These are phyloP conservation scores for Talaromyces sp. DNA, from an alignment of 2,329 filamentous ascomycete species.

Conservation along the genomic window DNA sequence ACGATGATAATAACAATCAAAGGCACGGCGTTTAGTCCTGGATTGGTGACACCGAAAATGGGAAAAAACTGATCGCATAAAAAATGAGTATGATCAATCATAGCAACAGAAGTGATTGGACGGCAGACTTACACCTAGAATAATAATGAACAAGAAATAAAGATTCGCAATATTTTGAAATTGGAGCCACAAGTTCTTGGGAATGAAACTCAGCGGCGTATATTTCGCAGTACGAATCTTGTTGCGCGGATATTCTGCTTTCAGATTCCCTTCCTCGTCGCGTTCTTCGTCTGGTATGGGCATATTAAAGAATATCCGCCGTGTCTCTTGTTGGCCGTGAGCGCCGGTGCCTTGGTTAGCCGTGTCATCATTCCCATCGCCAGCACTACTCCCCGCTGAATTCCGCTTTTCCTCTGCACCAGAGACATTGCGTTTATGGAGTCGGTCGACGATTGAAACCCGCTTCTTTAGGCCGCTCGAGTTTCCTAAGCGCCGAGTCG, in stretches of 20 bases:
- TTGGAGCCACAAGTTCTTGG: conserved; percentile 96
- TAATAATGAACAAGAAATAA: conserved; percentile 95
- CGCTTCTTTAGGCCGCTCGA: conserved; percentile 76
- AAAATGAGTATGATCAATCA: conserved; percentile 15
- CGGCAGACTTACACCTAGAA: conserved; percentile 76
- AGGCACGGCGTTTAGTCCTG: conserved; percentile 83
- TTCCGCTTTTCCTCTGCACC: conserved; percentile 65
- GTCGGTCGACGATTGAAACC: conserved; percentile 73
- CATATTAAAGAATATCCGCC: conserved; percentile 80
- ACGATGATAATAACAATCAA: conserved; percentile 87
- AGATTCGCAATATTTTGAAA: conserved; percentile 99
- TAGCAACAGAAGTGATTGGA: background rate
- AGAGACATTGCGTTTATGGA: conserved; percentile 60
- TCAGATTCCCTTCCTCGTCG: conserved; percentile 76
- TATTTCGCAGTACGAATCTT: conserved; percentile 99
- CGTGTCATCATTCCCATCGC: conserved; percentile 28
- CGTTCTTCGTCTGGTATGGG: conserved; percentile 70
- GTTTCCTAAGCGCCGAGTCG: conserved; percentile 80
- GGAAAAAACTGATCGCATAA: conserved; percentile 70
- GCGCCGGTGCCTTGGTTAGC: conserved; percentile 22
- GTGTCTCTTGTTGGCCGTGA: conserved; percentile 35
- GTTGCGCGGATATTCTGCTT: conserved; percentile 73
- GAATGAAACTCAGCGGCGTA: conserved; percentile 88
- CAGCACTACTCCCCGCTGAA: conserved; percentile 41
- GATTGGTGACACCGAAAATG: conserved; percentile 90